These are phyloP conservation scores for Coffea humblotiana DNA, from an alignment of 305 asterid species.

Conservation along the genomic window DNA sequence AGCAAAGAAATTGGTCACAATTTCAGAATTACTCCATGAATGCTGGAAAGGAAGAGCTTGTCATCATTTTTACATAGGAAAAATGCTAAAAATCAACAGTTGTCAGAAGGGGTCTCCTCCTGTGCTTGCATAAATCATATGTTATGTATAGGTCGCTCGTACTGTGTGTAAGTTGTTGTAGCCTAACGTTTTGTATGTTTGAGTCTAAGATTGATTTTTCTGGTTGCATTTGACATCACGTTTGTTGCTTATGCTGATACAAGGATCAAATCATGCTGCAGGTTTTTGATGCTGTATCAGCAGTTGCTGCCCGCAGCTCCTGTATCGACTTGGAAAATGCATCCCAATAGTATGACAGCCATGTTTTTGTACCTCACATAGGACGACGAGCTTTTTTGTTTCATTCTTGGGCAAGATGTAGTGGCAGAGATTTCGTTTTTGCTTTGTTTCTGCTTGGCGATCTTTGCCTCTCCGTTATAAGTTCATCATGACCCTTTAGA, in stretches of 20 bases:
- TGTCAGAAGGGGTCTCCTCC: not conserved
- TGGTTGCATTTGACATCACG: not conserved
- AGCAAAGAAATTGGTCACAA: not conserved
- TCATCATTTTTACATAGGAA: not conserved
- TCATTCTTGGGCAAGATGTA: constrained; percentile 27
- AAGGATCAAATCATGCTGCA: constrained; percentile 21
- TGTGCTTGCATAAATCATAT: not conserved
- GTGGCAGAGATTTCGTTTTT: constrained; percentile 41
- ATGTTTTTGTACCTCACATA: constrained; percentile 10
- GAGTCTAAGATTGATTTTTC: not conserved
- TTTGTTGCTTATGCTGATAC: not conserved
- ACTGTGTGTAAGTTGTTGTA: not conserved
- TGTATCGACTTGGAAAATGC: not conserved
- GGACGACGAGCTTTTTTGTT: constrained; percentile 6
- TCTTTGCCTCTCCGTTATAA: constrained; percentile 17
- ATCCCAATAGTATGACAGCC: constrained; percentile 10
- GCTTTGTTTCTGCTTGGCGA: constrained; percentile 40
- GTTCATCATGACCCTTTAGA: not conserved
- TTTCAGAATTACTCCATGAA: not conserved
- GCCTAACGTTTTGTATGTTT: not conserved
- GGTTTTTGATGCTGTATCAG: constrained; percentile 37
- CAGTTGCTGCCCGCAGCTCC: constrained; percentile 26
- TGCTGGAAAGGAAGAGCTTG: not conserved
- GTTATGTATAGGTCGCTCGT: no score
- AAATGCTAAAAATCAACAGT: not conserved